Percentiles rank a stretch among this genome's conserved stretches.
These are phyloP conservation scores for Tolypocladium ovalisporum DNA, from an alignment of 2,329 filamentous ascomycete species.

Conservation along the genomic window DNA sequence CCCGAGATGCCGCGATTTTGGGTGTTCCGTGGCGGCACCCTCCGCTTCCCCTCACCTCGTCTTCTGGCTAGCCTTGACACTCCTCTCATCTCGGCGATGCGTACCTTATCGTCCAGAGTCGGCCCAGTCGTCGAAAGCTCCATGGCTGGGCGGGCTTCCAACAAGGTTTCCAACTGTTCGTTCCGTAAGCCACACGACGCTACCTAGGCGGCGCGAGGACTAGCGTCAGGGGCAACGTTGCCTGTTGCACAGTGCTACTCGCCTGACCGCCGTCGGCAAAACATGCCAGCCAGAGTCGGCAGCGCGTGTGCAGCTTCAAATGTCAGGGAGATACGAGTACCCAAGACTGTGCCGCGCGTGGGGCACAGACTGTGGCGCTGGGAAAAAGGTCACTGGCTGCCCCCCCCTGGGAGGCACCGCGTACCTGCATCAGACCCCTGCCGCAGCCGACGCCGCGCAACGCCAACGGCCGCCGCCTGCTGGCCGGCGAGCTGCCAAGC, in stretches of 20 bases:
- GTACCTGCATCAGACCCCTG: constrained; percentile 12
- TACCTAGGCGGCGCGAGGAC: constrained; percentile 4
- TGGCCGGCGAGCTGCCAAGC: background rate
- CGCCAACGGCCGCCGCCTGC: background rate
- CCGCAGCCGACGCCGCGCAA: background rate
- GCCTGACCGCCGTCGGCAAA: background rate
- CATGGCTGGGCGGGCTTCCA: background rate
- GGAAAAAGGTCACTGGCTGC: background rate
- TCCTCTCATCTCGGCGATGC: background rate
- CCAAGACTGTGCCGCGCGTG: background rate
- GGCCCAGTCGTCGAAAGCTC: background rate
- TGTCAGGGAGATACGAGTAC: background rate
- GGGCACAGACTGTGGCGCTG: background rate
- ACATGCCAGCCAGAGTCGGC: background rate
- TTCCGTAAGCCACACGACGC: background rate
- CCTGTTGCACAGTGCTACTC: background rate
- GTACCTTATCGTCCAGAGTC: background rate
- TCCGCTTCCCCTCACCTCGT: background rate
- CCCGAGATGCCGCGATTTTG: background rate
- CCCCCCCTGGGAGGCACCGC: background rate
- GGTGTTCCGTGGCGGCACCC: background rate
- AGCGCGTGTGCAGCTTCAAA: background rate
- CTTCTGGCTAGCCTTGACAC: background rate
- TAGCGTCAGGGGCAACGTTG: constrained; percentile 11
- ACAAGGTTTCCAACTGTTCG: background rate